A percentile compares a stretch with the other conserved stretches of the same genome.
These are phyloP conservation scores for Xylaria intraflava DNA, from an alignment of 495 filamentous ascomycete species.

Conservation along the genomic window DNA sequence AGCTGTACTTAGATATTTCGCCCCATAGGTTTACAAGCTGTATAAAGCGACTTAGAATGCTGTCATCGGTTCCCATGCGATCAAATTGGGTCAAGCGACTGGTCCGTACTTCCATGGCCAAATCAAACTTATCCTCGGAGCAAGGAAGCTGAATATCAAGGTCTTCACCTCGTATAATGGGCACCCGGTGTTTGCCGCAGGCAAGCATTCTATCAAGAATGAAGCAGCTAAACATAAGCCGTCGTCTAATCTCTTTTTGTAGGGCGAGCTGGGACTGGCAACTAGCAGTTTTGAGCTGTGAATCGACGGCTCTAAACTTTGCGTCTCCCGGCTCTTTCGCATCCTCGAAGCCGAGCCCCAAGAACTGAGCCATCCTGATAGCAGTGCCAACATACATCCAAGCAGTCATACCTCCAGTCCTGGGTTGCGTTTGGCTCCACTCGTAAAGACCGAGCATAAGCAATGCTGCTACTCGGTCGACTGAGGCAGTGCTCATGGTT, in stretches of 20 bases:
- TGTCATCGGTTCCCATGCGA: constrained; percentile 58
- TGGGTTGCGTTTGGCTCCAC: constrained; percentile 62
- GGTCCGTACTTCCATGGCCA: constrained; percentile 60
- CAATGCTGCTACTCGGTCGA: constrained; percentile 68
- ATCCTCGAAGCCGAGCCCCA: constrained; percentile 64
- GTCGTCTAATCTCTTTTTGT: constrained; percentile 66
- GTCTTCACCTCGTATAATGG: constrained; percentile 61
- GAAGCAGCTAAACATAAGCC: constrained; percentile 83
- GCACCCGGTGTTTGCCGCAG: constrained; percentile 66
- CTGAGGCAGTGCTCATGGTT: constrained; percentile 49
- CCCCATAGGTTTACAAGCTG: constrained; percentile 75
- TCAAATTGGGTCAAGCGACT: constrained; percentile 39
- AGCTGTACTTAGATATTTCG: constrained; percentile 68
- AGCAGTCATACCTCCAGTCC: constrained; percentile 59
- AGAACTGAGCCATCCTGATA: constrained; percentile 63
- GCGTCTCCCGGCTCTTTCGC: constrained; percentile 13
- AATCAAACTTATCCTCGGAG: constrained; percentile 59
- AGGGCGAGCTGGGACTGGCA: constrained; percentile 50
- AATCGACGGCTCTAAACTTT: constrained; percentile 37
- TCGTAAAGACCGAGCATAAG: constrained; percentile 81
- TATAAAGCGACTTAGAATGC: constrained; percentile 68
- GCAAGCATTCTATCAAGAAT: constrained; percentile 74
- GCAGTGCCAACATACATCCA: constrained; percentile 76
- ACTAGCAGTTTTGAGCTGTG: constrained; percentile 9
- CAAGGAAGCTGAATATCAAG: constrained; percentile 63